phyloP scores from a whole-genome alignment of 352 stramenopile genomes.

The Phytophthora pinifolia region DNA sequence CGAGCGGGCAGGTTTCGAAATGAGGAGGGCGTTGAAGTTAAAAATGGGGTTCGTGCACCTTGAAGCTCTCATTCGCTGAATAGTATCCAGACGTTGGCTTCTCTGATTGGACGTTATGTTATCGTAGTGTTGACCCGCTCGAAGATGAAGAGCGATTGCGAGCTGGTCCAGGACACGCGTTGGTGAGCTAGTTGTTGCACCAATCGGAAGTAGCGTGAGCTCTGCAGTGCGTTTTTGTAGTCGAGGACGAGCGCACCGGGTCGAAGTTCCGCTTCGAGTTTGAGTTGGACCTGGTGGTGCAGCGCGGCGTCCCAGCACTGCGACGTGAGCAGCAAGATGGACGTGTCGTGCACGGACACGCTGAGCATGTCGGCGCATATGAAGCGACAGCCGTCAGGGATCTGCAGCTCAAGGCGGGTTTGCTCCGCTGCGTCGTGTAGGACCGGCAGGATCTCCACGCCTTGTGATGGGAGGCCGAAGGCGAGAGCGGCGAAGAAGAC shows the following conservation, averaged over 20 bases:
- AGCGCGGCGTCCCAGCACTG: conserved; percentile 59
- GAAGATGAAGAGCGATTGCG: conserved; percentile 46
- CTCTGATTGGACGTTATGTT: neutral
- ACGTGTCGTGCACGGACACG: conserved; percentile 22
- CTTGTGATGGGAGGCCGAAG: conserved; percentile 28
- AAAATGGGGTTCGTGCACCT: conserved; percentile 13
- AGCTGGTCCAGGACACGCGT: conserved; percentile 44
- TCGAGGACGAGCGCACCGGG: conserved; percentile 43
- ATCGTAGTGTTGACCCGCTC: conserved; percentile 4
- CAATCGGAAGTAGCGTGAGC: conserved; percentile 30
- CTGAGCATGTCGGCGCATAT: conserved; percentile 47
- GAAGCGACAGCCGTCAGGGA: conserved; percentile 29
- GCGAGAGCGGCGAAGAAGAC: conserved; percentile 49
- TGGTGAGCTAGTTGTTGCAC: conserved; percentile 23
- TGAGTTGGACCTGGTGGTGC: conserved; percentile 32
- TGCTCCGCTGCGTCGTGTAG: conserved; percentile 32
- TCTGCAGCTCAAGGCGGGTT: conserved; percentile 12
- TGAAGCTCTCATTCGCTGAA: conserved; percentile 18
- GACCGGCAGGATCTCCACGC: conserved; percentile 58
- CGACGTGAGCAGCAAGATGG: conserved; percentile 53
- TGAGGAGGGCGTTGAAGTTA: conserved; percentile 16
- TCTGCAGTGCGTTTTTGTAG: conserved; percentile 43
- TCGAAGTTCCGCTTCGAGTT: conserved; percentile 45
- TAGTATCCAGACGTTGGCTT: neutral
- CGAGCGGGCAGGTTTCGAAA: conserved; percentile 17